Conservation (phyloP, 768 basidiomycete genomes). For the Termitomyces sp. region DNA sequence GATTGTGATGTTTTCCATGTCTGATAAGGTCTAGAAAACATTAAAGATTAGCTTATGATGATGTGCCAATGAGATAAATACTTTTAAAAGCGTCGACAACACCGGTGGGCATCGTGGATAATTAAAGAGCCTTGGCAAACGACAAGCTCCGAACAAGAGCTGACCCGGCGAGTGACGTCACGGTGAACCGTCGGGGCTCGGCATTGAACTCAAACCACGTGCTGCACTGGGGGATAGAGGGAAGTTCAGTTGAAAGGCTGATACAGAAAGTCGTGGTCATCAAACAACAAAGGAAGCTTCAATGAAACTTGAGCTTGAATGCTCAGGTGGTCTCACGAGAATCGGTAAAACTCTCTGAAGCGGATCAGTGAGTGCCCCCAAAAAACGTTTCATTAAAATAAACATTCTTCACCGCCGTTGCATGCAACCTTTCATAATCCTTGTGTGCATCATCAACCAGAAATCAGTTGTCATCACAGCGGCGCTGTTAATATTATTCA, state of each 20-base stretch:
- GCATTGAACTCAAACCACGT: neutral
- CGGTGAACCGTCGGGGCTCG: neutral
- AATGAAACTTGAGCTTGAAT: neutral
- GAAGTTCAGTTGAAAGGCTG: neutral
- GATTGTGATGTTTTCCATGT: slow-evolving; percentile 68
- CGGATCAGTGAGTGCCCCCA: neutral
- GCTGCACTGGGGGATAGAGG: neutral
- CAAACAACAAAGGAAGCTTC: neutral
- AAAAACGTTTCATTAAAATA: neutral
- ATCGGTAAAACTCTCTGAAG: neutral
- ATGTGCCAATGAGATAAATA: slow-evolving; percentile 26
- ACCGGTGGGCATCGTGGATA: slow-evolving; percentile 47
- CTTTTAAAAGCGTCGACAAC: slow-evolving; percentile 90
- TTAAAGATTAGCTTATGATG: neutral
- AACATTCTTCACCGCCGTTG: neutral
- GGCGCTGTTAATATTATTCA: no score
- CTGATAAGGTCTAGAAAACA: slow-evolving; percentile 63
- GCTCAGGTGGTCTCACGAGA: neutral
- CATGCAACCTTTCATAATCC: neutral
- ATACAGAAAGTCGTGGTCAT: neutral
- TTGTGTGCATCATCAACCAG: neutral
- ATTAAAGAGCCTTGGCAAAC: neutral
- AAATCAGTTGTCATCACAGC: neutral
- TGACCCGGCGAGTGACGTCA: slow-evolving; percentile 11
- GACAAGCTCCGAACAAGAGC: slow-evolving; percentile 8